These are phyloP conservation scores for Saccharomyces eubayanus DNA, from an alignment of 805 yeast genomes.

Conservation along the genomic window DNA sequence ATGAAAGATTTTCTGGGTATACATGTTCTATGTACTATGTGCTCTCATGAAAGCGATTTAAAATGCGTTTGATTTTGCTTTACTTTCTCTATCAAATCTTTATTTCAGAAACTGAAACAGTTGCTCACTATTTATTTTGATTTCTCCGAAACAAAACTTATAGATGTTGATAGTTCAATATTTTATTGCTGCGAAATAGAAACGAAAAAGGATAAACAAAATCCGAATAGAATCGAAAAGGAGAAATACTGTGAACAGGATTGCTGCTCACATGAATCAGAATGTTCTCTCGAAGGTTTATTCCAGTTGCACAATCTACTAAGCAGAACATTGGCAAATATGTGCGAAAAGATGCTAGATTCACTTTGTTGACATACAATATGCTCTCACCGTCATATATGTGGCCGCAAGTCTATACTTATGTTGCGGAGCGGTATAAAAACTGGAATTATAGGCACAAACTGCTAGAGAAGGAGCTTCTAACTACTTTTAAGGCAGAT, in stretches of 20 bases:
- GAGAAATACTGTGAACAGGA: background rate
- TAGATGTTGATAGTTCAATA: background rate
- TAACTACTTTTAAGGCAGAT: slow-evolving; percentile 36
- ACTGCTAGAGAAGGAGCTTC: slow-evolving; percentile 33
- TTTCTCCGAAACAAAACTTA: background rate
- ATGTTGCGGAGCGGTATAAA: slow-evolving; percentile 39
- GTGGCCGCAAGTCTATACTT: slow-evolving; percentile 49
- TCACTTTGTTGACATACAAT: slow-evolving; percentile 38
- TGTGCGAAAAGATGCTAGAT: slow-evolving; percentile 10
- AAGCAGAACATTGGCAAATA: background rate
- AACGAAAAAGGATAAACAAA: background rate
- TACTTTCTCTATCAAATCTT: background rate
- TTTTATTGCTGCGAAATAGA: background rate
- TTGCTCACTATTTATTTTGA: background rate
- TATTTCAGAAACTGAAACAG: background rate
- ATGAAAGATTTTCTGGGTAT: background rate
- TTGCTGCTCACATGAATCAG: background rate
- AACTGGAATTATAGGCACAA: slow-evolving; percentile 44
- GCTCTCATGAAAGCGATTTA: background rate
- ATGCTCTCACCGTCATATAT: slow-evolving; percentile 47
- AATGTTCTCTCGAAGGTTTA: slow-evolving; percentile 4
- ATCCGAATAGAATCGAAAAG: background rate
- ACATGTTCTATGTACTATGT: background rate
- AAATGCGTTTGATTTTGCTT: background rate
- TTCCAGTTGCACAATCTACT: background rate